Conservation (phyloP, 2,329 filamentous ascomycete species). For the Colletotrichum siamense region DNA sequence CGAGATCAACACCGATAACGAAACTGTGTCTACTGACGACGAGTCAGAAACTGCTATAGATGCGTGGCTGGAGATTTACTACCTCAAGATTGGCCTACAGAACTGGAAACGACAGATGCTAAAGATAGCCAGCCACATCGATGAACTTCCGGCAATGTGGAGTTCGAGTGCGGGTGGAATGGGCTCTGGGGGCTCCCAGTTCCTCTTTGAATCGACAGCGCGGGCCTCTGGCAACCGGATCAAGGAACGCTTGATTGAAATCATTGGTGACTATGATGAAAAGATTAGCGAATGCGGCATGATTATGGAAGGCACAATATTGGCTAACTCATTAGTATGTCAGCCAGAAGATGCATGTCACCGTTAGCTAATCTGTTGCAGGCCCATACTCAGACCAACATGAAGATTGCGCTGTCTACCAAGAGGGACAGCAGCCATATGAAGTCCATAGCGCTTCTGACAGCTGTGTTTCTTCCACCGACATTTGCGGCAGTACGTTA, state of each 20-base stretch:
- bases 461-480: neutral
- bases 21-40: too few relatives aligned
- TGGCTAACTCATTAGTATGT: constrained; percentile 23
- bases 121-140: neutral
- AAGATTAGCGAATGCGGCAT: constrained; percentile 20
- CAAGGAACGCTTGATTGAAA: constrained; percentile 13
- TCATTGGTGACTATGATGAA: constrained; percentile 21
- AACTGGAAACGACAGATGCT: neutral
- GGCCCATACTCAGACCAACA: neutral
- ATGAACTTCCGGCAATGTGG: neutral
- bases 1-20: too few relatives aligned
- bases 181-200: too few relatives aligned
- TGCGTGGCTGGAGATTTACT: neutral
- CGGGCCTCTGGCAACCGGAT: neutral
- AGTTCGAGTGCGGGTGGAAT: too few relatives aligned
- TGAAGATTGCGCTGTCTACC: neutral
- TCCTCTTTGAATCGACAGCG: too few relatives aligned
- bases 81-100: neutral
- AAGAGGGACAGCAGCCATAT: neutral
- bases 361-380: neutral
- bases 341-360: neutral
- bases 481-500: neutral
- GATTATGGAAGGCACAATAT: constrained; percentile 22
- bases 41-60: neutral
- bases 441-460: neutral